phyloP scores from a whole-genome alignment of 2,329 filamentous ascomycete species.

The Lachnellula subtilissima region DNA sequence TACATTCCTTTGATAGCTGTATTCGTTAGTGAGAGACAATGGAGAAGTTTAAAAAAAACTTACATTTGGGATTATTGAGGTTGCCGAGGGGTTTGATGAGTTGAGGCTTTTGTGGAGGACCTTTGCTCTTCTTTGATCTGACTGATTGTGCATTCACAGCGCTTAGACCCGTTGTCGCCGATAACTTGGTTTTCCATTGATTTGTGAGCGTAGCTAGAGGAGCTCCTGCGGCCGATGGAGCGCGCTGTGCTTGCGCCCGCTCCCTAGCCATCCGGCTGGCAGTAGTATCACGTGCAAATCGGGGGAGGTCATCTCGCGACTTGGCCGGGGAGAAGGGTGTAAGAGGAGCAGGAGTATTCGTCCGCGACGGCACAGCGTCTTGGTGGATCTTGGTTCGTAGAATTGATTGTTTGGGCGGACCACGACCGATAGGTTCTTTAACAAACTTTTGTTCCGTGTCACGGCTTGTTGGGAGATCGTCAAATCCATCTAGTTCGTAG shows the following conservation, averaged over 20 bases:
- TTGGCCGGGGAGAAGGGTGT: constrained; percentile 46
- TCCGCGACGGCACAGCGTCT: constrained; percentile 50
- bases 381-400: constrained; percentile 54
- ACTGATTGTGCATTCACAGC: constrained; percentile 44
- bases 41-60: constrained; percentile 32
- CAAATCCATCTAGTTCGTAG: constrained; percentile 85
- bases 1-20: constrained; percentile 89
- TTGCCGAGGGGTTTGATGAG: constrained; percentile 81
- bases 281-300: constrained; percentile 61
- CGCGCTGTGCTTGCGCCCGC: constrained; percentile 55
- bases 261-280: constrained; percentile 62
- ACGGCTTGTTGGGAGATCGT: constrained; percentile 86
- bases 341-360: constrained; percentile 48
- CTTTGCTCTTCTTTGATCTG: constrained; percentile 51
- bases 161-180: constrained; percentile 36
- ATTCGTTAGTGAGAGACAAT: constrained; percentile 29
- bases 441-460: constrained; percentile 76
- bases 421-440: constrained; percentile 69
- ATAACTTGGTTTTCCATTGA: constrained; percentile 34
- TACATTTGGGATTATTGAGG: constrained; percentile 75
- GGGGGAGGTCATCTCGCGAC: constrained; percentile 48
- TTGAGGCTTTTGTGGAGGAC: constrained; percentile 68
- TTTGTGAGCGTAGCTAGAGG: constrained; percentile 45
- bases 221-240: constrained; percentile 43
- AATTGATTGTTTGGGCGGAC: constrained; percentile 57